Percentiles rank a stretch among this genome's conserved stretches.
Evolutionary conservation across 225 moss, liverwort and hornwort genomes (phyloP).

Genomic region (Lunularia cruciata): DNA sequence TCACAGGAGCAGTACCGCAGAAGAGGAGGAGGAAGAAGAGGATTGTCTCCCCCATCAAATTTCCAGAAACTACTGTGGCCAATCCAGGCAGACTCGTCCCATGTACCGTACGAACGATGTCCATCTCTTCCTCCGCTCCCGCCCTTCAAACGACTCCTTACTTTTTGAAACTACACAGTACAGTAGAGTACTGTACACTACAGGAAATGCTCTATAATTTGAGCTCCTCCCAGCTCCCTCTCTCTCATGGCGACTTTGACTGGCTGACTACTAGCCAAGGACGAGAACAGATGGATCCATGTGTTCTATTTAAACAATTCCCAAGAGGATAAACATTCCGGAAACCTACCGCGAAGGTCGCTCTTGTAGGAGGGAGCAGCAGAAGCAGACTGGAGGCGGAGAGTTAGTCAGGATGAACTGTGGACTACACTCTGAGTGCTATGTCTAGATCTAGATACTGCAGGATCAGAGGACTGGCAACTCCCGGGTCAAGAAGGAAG

Average conservation of each 20-base stretch:
- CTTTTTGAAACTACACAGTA: slow-evolving; percentile 1
- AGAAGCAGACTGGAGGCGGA: background rate
- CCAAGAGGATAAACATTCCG: slow-evolving; percentile 2
- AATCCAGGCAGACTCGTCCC: background rate
- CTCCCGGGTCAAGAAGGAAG: slow-evolving; percentile 1
- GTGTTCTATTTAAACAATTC: background rate
- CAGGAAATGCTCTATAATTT: slow-evolving; percentile 8
- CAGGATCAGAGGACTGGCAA: background rate
- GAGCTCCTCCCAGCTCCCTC: background rate
- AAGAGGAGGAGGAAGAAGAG: too few relatives aligned
- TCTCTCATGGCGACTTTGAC: slow-evolving; percentile 1
- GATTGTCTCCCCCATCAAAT: too few relatives aligned
- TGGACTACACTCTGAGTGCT: background rate
- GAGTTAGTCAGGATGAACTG: slow-evolving; percentile 4
- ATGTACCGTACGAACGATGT: slow-evolving; percentile 1
- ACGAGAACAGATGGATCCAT: slow-evolving; percentile 2
- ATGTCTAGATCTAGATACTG: background rate
- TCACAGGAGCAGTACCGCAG: too few relatives aligned
- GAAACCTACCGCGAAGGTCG: background rate
- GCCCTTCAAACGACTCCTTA: slow-evolving; percentile 6
- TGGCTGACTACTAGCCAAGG: too few relatives aligned
- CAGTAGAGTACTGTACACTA: background rate
- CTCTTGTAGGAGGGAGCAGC: background rate
- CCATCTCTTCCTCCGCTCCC: background rate
- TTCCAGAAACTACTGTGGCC: too few relatives aligned